phyloP scores from a whole-genome alignment of 1,284 basidiomycete species.

The Clitocybe nebularis region DNA sequence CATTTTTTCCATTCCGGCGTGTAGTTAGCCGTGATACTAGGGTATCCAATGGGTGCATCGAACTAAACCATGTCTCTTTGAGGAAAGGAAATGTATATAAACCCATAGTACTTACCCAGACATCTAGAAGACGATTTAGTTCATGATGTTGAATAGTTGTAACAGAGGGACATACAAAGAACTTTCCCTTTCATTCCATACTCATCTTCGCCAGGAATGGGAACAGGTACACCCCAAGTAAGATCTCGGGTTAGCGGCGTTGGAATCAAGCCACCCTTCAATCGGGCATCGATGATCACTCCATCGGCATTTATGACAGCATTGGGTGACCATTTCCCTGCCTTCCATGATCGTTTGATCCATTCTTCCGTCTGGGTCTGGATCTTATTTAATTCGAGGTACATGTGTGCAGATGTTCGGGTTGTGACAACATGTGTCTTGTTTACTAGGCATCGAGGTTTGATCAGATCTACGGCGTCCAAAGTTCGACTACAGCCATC shows the following conservation, averaged over 20 bases:
- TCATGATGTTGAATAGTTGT: not conserved
- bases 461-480: constrained; percentile 90
- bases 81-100: constrained; percentile 7
- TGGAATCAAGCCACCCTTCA: constrained; percentile 85
- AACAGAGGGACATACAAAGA: constrained; percentile 65
- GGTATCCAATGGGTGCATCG: constrained; percentile 96
- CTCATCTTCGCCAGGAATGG: constrained; percentile 67
- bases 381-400: constrained; percentile 81
- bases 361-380: constrained; percentile 87
- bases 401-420: constrained; percentile 89
- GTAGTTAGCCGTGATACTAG: constrained; percentile 96
- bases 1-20: constrained; percentile 94
- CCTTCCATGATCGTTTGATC: constrained; percentile 78
- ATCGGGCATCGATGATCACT: constrained; percentile 86
- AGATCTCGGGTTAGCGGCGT: constrained; percentile 94
- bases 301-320: constrained; percentile 85
- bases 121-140: constrained; percentile 14
- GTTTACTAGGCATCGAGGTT: constrained; percentile 92
- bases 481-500: constrained; percentile 92
- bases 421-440: constrained; percentile 76
- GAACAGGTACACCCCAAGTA: constrained; percentile 96
- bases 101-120: constrained; percentile 18
- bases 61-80: constrained; percentile 53
- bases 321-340: constrained; percentile 90
- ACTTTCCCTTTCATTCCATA: constrained; percentile 92